Base-by-base conservation (phyloP, 1,139 yeast species). In the Suhomyces bolitotheri region DNA sequence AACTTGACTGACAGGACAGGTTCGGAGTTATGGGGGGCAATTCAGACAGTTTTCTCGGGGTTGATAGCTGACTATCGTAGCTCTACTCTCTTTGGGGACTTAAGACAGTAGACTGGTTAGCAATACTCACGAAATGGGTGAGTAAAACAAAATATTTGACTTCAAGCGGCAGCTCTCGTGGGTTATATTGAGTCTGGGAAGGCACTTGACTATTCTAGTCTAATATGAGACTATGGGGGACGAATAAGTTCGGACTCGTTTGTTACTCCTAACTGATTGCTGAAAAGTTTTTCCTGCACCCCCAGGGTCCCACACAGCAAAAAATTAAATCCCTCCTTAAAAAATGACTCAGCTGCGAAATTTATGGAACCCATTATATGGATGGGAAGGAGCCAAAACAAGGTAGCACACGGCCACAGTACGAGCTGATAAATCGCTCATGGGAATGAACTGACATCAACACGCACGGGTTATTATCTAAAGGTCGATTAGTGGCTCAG, bases 141-240 rank as follows among this genome's bases (percentile, higher is more conserved):
- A 64, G 70, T 56, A 44, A 34, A 14, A 22, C 31, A 34, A 38
- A 40, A 35, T 41, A 49, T 45, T 33, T 47, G 52, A 64, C 70
- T 61, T 66, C 73, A 67, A 62, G 71, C 73, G 73, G 73, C 73
- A 67, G 72, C 73, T 67, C 73, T 66, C 73, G 73, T 67, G 36
- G 47, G 36, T 22, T 33, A 34, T 22, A 29, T 29, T 22, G 26
- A 27, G 33, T 30, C 24, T 27, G 33, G 40, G 36, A 25, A 37
- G 40, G 40, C 40, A 29, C 40, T 37, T 29, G 8, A 29, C 25
- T 27, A 28, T 34, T 35, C 32, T 21, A 35, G 34, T 31, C 38
- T n/a, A 13, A 28, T 7, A 7, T 19, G 14, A 25, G 37, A 34
- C 37, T 34, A 16, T 25, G 27, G 25, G 19, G 27, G 29, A 29